Evolutionary conservation across 2,329 filamentous ascomycete genomes (phyloP), one percentile per base, ranked within the genome.

Genomic region (Cucurbitaria berberidis): DNA sequence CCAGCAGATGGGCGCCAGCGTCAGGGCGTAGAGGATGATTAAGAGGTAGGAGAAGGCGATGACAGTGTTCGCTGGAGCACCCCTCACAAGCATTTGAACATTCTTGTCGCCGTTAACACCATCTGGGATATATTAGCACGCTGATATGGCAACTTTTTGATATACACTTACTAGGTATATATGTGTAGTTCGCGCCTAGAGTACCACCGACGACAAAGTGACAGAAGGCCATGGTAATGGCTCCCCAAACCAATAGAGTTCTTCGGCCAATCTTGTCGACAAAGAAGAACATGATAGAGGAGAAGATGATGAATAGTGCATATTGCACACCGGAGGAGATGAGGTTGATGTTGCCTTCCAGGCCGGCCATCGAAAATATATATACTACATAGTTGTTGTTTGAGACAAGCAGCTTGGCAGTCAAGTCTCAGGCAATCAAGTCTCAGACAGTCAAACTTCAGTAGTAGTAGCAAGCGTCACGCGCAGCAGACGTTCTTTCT

Each of bases 31-130:
- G 57, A 86, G 77, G 60, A 87, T 80, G 63, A 87, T 84, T 52
- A 88, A 80, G 15, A 88, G 78, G 67, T 87, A 88, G 44, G 81
- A 85, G 63, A 88, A 87, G 18, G 84, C 83, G 57, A 89, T 39
- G 36, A 39, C 36, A 9, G 36, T 39, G 10, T 39, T 39, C 10
- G 36, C 36, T 24, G 36, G 89, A 48, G 77, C 54, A 16, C 82
- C 84, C 0, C 65, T 73, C 3, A 86, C 83, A 45, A 71, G 66
- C 60, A 86, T 82, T 45, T 81, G 71, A 16, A 86, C 79, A 61
- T 84, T 86, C n/a, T 68, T 57, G 53, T 83, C 76, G 42, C 76
- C 77, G 24, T 69, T 69, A 3, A 82, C 76, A 29, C 79, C 80
- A 5, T 59, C 69, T 56, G 51, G 47, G 9, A 36, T 35, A 30